phyloP scores from a whole-genome alignment of 2,329 filamentous ascomycete genomes.

The Cytospora leucostoma region DNA sequence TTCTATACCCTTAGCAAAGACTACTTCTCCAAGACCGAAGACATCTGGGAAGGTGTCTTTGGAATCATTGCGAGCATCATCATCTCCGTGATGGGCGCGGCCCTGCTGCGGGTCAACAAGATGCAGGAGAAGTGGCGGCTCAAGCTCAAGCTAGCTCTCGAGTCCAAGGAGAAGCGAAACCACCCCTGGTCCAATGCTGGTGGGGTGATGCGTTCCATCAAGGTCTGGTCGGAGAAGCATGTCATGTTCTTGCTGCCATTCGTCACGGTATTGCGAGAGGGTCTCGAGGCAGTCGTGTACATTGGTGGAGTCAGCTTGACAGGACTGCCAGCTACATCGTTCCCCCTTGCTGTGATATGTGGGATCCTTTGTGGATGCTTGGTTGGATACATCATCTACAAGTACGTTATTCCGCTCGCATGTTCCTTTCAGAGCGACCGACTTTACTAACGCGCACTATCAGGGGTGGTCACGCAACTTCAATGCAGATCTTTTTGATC shows the following conservation, averaged over 20 bases:
- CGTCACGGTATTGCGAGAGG: constrained; percentile 75
- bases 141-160: constrained; percentile 69
- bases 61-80: constrained; percentile 67
- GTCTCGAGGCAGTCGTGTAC: constrained; percentile 77
- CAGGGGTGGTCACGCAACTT: constrained; percentile 63
- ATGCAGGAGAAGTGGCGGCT: constrained; percentile 76
- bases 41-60: constrained; percentile 75
- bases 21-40: constrained; percentile 61
- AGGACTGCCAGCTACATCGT: constrained; percentile 63
- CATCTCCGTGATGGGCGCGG: constrained; percentile 72
- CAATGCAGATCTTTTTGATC: constrained; percentile 77
- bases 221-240: constrained; percentile 66
- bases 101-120: constrained; percentile 73
- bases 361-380: constrained; percentile 63
- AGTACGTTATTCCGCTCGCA: constrained; percentile 47
- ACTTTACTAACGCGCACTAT: neutral
- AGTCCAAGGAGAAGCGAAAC: constrained; percentile 45
- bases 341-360: constrained; percentile 69
- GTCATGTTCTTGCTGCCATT: constrained; percentile 78
- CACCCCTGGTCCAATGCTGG: constrained; percentile 17
- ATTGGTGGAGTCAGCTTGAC: constrained; percentile 73
- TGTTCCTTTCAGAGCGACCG: fast-evolving
- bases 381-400: constrained; percentile 72
- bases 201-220: constrained; percentile 20
- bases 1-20: constrained; percentile 70